Conservation (phyloP, 2,329 filamentous ascomycete species). For the Claviceps maximensis region DNA sequence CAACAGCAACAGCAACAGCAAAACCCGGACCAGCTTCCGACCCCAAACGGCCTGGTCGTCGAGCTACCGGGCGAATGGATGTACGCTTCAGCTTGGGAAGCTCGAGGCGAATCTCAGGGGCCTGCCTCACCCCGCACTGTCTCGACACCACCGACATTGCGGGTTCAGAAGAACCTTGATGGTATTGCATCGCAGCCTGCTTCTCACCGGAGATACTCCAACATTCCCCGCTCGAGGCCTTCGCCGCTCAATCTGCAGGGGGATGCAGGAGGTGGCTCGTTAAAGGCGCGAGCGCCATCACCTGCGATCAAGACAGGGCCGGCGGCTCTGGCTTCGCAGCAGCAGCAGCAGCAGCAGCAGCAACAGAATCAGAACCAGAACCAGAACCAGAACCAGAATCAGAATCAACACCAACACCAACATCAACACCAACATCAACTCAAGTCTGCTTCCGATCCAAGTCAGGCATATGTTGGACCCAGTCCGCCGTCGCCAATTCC, state of each 20-base stretch:
- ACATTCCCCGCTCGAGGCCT: slow-evolving; percentile 30
- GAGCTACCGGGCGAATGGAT: slow-evolving; percentile 12
- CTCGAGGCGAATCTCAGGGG: slow-evolving; percentile 17
- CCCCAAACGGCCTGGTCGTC: slow-evolving; percentile 12
- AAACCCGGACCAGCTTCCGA: slow-evolving; percentile 7
- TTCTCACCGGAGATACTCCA: slow-evolving; percentile 35
- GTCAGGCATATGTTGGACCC: slow-evolving; percentile 10
- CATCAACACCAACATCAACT: slow-evolving; percentile 3
- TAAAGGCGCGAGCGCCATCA: slow-evolving; percentile 8
- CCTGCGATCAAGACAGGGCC: slow-evolving; percentile 13
- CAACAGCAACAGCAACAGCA: background rate
- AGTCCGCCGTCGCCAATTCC: slow-evolving; percentile 36
- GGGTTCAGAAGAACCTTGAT: slow-evolving; percentile 16
- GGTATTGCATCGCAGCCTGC: slow-evolving; percentile 14
- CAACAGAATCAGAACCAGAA: background rate
- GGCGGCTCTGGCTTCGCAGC: slow-evolving; percentile 11
- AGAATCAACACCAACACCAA: background rate
- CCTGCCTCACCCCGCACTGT: slow-evolving; percentile 28
- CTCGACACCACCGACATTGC: slow-evolving; percentile 38
- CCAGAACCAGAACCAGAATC: slow-evolving; percentile 6
- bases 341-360: background rate
- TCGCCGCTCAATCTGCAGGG: slow-evolving; percentile 31
- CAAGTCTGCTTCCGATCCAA: slow-evolving; percentile 8
- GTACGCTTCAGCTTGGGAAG: background rate
- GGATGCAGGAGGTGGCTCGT: slow-evolving; percentile 11